Percentiles rank a stretch among this genome's conserved stretches.
Conservation (phyloP, 768 basidiomycete genomes). For the Naganishia onofrii region DNA sequence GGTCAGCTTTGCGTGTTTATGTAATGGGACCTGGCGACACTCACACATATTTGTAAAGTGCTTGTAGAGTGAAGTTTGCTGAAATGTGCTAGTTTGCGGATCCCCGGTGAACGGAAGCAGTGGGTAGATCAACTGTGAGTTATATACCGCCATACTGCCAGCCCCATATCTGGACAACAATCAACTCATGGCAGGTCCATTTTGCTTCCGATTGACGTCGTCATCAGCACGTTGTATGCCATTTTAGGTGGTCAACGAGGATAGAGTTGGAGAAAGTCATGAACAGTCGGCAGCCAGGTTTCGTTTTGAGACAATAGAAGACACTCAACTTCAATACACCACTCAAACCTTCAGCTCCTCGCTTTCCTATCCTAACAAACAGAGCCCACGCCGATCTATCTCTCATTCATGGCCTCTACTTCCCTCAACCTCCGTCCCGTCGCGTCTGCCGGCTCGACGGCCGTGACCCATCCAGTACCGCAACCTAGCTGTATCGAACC, state of each 20-base stretch:
- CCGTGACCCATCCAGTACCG: not conserved
- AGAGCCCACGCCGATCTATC: not conserved
- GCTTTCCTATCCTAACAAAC: not conserved
- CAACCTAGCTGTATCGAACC: constrained; percentile 24
- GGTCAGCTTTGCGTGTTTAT: not conserved
- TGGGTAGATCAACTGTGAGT: too few species aligned
- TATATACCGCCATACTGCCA: not conserved
- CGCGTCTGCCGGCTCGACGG: not conserved
- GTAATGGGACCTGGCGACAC: not conserved
- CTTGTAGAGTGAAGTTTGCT: not conserved
- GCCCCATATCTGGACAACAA: not conserved
- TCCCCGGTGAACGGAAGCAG: too few species aligned
- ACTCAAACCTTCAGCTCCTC: not conserved
- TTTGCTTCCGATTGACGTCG: constrained; percentile 12
- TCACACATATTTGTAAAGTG: constrained; percentile 1
- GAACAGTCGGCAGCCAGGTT: too few species aligned
- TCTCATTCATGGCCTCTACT: not conserved
- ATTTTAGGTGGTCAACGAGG: not conserved
- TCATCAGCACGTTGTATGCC: too few species aligned
- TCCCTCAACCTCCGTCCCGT: constrained; percentile 14
- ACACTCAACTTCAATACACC: not conserved
- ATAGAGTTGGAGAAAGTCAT: too few species aligned
- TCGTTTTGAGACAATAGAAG: not conserved
- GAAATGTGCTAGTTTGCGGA: not conserved
- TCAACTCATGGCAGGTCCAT: not conserved